Conservation (phyloP, 2,329 filamentous ascomycete genomes). For the Tympanopsis confertula region DNA sequence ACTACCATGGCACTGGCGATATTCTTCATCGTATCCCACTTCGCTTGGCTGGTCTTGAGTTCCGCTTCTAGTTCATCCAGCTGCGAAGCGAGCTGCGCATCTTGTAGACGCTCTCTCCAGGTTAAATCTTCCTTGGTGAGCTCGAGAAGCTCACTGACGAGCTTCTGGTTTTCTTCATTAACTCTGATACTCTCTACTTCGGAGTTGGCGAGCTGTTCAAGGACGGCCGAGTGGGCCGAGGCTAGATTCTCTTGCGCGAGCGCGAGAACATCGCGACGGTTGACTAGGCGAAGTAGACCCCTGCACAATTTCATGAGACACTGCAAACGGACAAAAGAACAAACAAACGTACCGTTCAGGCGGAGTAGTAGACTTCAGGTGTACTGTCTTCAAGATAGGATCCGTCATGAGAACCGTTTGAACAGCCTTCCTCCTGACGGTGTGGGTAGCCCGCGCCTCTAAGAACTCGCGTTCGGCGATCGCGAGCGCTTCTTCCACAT, state of each 20-base stretch:
- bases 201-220: constrained; percentile 5
- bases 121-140: constrained; percentile 27
- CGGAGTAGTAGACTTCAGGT: constrained; percentile 27
- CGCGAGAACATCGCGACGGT: constrained; percentile 35
- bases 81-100: constrained; percentile 26
- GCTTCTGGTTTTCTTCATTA: constrained; percentile 29
- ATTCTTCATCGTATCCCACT: constrained; percentile 35
- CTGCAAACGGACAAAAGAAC: not conserved
- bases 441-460: constrained; percentile 36
- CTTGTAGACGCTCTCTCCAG: constrained; percentile 25
- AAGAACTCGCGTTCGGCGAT: constrained; percentile 35
- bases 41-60: constrained; percentile 24
- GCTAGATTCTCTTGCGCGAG: constrained; percentile 34
- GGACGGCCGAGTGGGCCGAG: constrained; percentile 21
- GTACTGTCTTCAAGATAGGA: constrained; percentile 38
- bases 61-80: constrained; percentile 28
- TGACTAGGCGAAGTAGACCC: constrained; percentile 31
- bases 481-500: constrained; percentile 20
- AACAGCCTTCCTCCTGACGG: constrained; percentile 32
- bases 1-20: constrained; percentile 39
- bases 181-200: constrained; percentile 29
- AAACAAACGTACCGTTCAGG: constrained; percentile 29
- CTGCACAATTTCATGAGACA: constrained; percentile 15
- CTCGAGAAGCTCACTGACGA: constrained; percentile 30
- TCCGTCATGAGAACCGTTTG: constrained; percentile 38